phyloP scores from a whole-genome alignment of 2,329 filamentous ascomycete genomes.

The Aspergillus phoenicis region DNA sequence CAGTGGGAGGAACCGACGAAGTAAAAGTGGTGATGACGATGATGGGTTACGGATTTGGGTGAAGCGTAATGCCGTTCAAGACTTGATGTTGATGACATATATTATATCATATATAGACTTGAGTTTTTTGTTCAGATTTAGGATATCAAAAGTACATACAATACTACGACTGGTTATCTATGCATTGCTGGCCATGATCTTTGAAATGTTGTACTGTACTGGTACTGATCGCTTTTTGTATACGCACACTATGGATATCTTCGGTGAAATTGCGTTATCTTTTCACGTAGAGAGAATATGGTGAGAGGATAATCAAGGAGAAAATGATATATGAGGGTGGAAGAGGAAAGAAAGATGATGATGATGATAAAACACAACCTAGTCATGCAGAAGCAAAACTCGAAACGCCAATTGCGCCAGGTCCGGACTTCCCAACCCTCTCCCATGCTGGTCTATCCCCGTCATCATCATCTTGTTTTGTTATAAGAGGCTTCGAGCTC shows the following conservation, averaged over 20 bases:
- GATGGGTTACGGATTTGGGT: background rate
- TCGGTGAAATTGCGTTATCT: background rate
- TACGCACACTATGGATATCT: background rate
- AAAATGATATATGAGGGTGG: background rate
- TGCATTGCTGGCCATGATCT: background rate
- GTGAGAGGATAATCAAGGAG: background rate
- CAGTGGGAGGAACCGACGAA: conserved; percentile 81
- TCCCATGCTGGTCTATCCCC: conserved; percentile 22
- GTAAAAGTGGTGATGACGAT: conserved; percentile 6
- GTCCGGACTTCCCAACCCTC: conserved; percentile 27
- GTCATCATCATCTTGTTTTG: conserved; percentile 25
- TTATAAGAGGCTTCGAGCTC: conserved; percentile 17
- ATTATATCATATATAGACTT: conserved; percentile 12
- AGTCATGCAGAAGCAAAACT: conserved; percentile 27
- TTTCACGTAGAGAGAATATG: conserved; percentile 1
- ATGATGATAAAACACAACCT: conserved; percentile 20
- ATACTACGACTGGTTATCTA: too few relatives aligned
- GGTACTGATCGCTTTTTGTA: background rate
- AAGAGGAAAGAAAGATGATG: conserved; percentile 13
- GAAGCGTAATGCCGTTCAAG: conserved; percentile 9
- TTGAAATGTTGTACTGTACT: background rate
- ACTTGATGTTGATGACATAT: conserved; percentile 24
- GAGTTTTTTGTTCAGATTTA: background rate
- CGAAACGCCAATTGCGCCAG: conserved; percentile 33
- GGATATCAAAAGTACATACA: background rate